A percentile compares a stretch with the other conserved stretches of the same genome.
Conservation (phyloP, 805 yeast genomes). For the Ogataea degrootiae region DNA sequence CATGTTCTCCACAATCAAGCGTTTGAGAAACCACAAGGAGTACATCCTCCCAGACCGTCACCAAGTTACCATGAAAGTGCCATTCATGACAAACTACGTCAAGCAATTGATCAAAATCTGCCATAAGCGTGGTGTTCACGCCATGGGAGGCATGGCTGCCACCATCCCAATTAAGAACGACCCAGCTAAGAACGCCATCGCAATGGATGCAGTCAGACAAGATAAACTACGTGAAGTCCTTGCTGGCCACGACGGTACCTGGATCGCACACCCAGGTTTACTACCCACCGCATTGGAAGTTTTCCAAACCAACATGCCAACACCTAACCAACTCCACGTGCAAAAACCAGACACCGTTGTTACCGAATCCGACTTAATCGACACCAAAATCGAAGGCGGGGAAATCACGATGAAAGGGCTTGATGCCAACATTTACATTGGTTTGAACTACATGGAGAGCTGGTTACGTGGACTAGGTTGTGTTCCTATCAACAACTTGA, state of each 20-base stretch:
- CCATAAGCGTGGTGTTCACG: slow-evolving; percentile 77
- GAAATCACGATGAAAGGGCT: slow-evolving; percentile 68
- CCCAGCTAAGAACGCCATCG: slow-evolving; percentile 54
- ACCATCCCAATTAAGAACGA: slow-evolving; percentile 78
- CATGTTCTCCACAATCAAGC: slow-evolving; percentile 74
- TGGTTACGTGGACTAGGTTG: slow-evolving; percentile 84
- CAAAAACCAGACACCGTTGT: slow-evolving; percentile 38
- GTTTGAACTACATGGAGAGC: slow-evolving; percentile 76
- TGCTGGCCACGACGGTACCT: slow-evolving; percentile 83
- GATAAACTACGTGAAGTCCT: slow-evolving; percentile 74
- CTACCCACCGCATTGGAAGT: slow-evolving; percentile 69
- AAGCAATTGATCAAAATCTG: slow-evolving; percentile 67
- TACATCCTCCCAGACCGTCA: slow-evolving; percentile 75
- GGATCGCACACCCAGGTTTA: slow-evolving; percentile 87
- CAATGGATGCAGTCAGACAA: slow-evolving; percentile 66
- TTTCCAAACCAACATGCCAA: slow-evolving; percentile 72
- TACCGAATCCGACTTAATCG: slow-evolving; percentile 54
- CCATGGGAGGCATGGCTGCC: slow-evolving; percentile 91
- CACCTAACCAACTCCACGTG: slow-evolving; percentile 66
- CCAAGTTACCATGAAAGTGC: slow-evolving; percentile 74
- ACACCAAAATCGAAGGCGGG: slow-evolving; percentile 59
- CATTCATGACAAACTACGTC: slow-evolving; percentile 77
- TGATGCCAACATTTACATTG: slow-evolving; percentile 67
- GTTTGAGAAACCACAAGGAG: slow-evolving; percentile 62
- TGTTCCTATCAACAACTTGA: slow-evolving; percentile 77